A percentile compares a stretch with the other conserved stretches of the same genome.
These are phyloP conservation scores for Exophiala mesophila DNA, from an alignment of 2,329 filamentous ascomycete genomes.

Conservation along the genomic window DNA sequence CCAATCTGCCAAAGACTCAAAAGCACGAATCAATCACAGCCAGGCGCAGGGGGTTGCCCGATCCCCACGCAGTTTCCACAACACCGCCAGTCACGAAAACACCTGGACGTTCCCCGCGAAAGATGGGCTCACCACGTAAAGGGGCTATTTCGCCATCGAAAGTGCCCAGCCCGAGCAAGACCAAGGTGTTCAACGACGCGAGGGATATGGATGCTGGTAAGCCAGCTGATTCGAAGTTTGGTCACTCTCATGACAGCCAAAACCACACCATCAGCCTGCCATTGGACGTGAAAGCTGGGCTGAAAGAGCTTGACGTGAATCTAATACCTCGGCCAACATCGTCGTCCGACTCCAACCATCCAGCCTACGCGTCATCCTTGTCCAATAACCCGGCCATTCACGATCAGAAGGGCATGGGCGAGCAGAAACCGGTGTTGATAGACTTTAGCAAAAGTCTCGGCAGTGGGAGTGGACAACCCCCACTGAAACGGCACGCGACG, in stretches of 20 bases:
- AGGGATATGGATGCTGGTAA: conserved; percentile 20
- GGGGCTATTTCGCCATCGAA: conserved; percentile 23
- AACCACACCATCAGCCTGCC: conserved; percentile 32
- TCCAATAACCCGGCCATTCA: conserved; percentile 10
- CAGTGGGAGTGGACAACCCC: conserved; percentile 13
- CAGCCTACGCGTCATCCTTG: background rate
- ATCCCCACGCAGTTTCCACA: conserved; percentile 14
- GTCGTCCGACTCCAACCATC: conserved; percentile 6
- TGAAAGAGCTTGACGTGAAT: conserved; percentile 51
- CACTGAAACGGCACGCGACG: conserved; percentile 23
- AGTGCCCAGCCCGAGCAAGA: conserved; percentile 44
- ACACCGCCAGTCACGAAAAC: conserved; percentile 29
- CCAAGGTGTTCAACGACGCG: conserved; percentile 50
- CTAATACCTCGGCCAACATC: conserved; percentile 30
- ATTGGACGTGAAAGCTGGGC: conserved; percentile 24
- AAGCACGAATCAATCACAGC: conserved; percentile 54
- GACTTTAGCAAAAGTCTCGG: conserved; percentile 23
- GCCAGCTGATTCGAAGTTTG: background rate
- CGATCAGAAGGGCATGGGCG: background rate
- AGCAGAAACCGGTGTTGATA: conserved; percentile 23
- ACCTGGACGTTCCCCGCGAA: conserved; percentile 24
- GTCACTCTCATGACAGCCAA: conserved; percentile 7
- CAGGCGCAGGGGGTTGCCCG: conserved; percentile 42
- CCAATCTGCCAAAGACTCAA: conserved; percentile 70
- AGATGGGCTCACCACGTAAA: conserved; percentile 24